These are phyloP conservation scores for Anthoceros angustus DNA, from an alignment of 225 moss, liverwort and hornwort species.

Conservation along the genomic window DNA sequence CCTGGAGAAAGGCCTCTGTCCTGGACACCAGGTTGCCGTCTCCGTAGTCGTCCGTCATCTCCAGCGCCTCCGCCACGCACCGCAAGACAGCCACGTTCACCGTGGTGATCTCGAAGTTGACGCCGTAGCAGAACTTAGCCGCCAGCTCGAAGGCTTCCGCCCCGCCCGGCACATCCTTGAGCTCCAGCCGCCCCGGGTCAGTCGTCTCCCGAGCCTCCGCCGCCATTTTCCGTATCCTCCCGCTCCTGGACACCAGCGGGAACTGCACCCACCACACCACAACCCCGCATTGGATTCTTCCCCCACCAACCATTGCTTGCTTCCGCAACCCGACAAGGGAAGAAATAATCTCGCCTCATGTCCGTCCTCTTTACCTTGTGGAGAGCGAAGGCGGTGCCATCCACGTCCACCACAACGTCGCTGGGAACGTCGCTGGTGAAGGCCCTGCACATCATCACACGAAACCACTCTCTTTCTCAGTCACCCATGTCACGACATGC, in stretches of 20 bases:
- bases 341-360: neutral
- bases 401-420: conserved; percentile 88
- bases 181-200: conserved; percentile 56
- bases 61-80: conserved; percentile 84
- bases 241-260: conserved; percentile 89
- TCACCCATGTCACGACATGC: conserved; percentile 3
- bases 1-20: conserved; percentile 69
- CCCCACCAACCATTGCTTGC: neutral
- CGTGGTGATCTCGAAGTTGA: conserved; percentile 93
- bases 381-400: conserved; percentile 85
- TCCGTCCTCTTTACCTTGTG: conserved; percentile 47
- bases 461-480: neutral
- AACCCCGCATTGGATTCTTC: neutral
- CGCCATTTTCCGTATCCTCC: conserved; percentile 76
- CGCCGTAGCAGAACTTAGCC: conserved; percentile 92
- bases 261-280: conserved; percentile 31
- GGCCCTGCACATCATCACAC: conserved; percentile 43
- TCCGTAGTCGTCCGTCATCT: conserved; percentile 89
- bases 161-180: conserved; percentile 84
- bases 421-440: conserved; percentile 93
- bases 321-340: neutral
- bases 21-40: conserved; percentile 70
- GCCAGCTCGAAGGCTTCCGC: conserved; percentile 95
- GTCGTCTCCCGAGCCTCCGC: conserved; percentile 60
- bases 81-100: conserved; percentile 81